phyloP scores from a whole-genome alignment of 768 basidiomycete genomes.

The Russula brevipes region DNA sequence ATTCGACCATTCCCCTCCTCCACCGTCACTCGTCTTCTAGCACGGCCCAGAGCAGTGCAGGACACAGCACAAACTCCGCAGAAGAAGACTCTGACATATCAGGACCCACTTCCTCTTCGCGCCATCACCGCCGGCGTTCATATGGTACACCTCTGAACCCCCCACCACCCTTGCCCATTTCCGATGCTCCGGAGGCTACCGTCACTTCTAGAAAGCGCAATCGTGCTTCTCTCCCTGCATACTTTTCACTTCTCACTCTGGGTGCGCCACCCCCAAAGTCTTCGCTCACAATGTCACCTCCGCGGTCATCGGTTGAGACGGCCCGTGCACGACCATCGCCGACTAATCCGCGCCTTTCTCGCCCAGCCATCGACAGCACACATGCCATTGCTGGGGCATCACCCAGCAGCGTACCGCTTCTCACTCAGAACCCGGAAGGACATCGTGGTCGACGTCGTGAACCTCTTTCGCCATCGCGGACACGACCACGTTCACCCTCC shows the following conservation, averaged over 20 bases:
- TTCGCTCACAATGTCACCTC: conserved; percentile 19
- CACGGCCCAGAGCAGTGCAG: conserved; percentile 13
- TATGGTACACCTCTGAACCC: conserved; percentile 11
- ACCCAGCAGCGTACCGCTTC: conserved; percentile 13
- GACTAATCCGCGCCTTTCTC: conserved; percentile 18
- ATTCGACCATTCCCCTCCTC: conserved; percentile 26
- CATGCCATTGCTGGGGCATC: conserved; percentile 19
- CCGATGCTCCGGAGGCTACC: conserved; percentile 12
- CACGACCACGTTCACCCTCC: conserved; percentile 3
- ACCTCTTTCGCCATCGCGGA: conserved; percentile 9
- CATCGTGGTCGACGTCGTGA: conserved; percentile 20
- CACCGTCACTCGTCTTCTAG: conserved; percentile 21
- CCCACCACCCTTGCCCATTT: background rate
- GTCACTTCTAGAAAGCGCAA: conserved; percentile 17
- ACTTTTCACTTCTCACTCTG: conserved; percentile 27
- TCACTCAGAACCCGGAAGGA: conserved; percentile 1
- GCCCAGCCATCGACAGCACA: conserved; percentile 14
- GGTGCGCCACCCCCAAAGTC: conserved; percentile 19
- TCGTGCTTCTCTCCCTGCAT: conserved; percentile 27
- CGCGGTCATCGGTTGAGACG: conserved; percentile 22
- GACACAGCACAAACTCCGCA: conserved; percentile 14
- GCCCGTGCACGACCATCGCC: conserved; percentile 18
- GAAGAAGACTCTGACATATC: conserved; percentile 17
- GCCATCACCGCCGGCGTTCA: conserved; percentile 15
- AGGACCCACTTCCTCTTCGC: conserved; percentile 13